Evolutionary conservation across 2,329 filamentous ascomycete species (phyloP), one percentile per base, ranked within the genome.

Genomic region (Zasmidium angulare): DNA sequence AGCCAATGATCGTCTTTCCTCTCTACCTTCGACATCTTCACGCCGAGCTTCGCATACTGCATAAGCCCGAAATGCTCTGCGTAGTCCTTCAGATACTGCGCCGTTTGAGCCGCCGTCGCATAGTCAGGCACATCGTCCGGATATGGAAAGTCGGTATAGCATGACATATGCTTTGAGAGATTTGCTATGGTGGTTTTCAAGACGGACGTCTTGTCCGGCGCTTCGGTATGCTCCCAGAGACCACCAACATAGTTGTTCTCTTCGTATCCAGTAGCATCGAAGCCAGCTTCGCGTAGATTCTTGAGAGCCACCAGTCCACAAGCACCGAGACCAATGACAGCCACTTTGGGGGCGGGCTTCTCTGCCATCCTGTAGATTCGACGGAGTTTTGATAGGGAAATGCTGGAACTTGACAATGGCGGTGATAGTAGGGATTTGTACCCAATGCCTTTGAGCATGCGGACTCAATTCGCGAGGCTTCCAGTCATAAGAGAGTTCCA

Each of bases 181-280:
- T 63, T 63, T 20, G 59, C 59, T n/a, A 54, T 21, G 7, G 61
- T 63, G 20, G 55, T 61, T 14, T 43, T 53, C 10, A 63, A 50
- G 2, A 60, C 56, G 19, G 61, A 56, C 12, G 59, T 56, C 17
- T 60, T 60, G 19, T 57, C 46, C 2, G 58, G 49, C 20, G 59
- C 59, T 19, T 58, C 55, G 17, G 53, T 48, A 19, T 48, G 26
- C 24, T 55, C n/a, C 53, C 43, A 49, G 20, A 53, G 48, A 2
- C 43, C 56, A 1, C 50, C 50, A 23, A 56, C 21, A 17, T 50
- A 56, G 46, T 22, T 29, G 19, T 36, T 36, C 17, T 24, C 50
- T 6, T 56, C 53, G 24, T 29, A 56, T 24, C 46, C 46, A 24
- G 24, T 46, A 2, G 53, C 53, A 36, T 55, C 46, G 24, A 55